Conservation (phyloP, 1,139 yeast genomes). For the Sugiyamaella castrensis region DNA sequence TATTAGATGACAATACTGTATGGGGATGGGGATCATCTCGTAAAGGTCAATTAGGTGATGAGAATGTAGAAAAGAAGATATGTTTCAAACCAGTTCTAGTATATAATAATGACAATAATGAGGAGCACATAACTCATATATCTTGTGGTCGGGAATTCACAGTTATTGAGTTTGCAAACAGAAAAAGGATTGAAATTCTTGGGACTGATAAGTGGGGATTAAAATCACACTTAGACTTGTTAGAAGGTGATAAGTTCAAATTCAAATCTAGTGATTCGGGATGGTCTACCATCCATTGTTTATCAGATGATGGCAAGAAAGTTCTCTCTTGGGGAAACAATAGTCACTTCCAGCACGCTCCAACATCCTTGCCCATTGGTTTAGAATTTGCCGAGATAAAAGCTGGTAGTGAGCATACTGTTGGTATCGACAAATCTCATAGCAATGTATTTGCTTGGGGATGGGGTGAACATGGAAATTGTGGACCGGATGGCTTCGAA, state of each 20-base stretch:
- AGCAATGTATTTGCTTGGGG: constrained; percentile 72
- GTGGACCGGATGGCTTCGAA: constrained; percentile 49
- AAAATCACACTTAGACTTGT: constrained; percentile 12
- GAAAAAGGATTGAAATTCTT: constrained; percentile 26
- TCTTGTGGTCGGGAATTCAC: constrained; percentile 39
- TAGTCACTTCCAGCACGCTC: constrained; percentile 66
- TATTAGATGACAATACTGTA: constrained; percentile 43
- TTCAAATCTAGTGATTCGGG: constrained; percentile 46
- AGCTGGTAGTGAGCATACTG: constrained; percentile 87
- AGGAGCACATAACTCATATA: constrained; percentile 20
- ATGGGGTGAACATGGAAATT: constrained; percentile 99
- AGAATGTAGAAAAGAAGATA: constrained; percentile 14
- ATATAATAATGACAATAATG: constrained; percentile 13
- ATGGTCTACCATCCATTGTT: constrained; percentile 78
- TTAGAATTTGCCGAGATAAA: constrained; percentile 26
- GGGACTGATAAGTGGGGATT: constrained; percentile 26
- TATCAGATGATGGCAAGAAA: constrained; percentile 32
- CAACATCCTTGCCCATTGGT: constrained; percentile 23
- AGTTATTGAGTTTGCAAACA: constrained; percentile 21
- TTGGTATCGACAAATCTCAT: constrained; percentile 40
- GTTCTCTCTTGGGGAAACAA: constrained; percentile 62
- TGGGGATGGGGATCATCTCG: constrained; percentile 85
- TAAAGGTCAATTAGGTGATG: constrained; percentile 60
- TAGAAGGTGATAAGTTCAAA: constrained; percentile 9
- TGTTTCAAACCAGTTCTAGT: constrained; percentile 29